These are phyloP conservation scores for Monilinia polystroma DNA, from an alignment of 2,329 filamentous ascomycete genomes.

Conservation along the genomic window DNA sequence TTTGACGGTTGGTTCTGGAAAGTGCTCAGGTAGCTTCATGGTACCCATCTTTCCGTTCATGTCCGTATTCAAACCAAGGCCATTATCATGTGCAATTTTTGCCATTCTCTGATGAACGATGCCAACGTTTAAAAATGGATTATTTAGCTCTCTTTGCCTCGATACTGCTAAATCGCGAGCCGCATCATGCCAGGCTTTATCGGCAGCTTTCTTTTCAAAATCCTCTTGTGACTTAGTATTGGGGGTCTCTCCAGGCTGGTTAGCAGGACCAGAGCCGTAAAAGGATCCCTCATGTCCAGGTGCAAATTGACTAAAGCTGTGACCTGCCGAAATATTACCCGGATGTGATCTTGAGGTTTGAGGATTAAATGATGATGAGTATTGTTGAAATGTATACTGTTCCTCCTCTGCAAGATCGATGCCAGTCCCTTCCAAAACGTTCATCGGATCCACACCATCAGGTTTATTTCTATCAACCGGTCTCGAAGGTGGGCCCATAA, in stretches of 20 bases:
- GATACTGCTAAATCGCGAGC: conserved; percentile 54
- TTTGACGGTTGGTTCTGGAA: conserved; percentile 44
- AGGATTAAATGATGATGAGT: conserved; percentile 52
- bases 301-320: conserved; percentile 55
- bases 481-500: conserved; percentile 60
- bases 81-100: conserved; percentile 58
- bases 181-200: conserved; percentile 65
- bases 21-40: conserved; percentile 38
- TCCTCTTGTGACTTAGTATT: conserved; percentile 57
- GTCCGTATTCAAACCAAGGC: conserved; percentile 56
- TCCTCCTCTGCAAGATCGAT: conserved; percentile 87
- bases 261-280: conserved; percentile 64
- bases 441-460: conserved; percentile 73
- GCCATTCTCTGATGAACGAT: conserved; percentile 47
- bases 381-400: conserved; percentile 71
- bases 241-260: conserved; percentile 55
- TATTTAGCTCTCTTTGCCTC: conserved; percentile 56
- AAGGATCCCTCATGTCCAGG: conserved; percentile 57
- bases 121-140: conserved; percentile 49
- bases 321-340: conserved; percentile 44
- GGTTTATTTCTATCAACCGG: conserved; percentile 54
- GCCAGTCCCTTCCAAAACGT: conserved; percentile 79
- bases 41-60: conserved; percentile 52
- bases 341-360: conserved; percentile 45
- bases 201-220: conserved; percentile 62